These are phyloP conservation scores for Phascolomyces articulosus DNA, from an alignment of 371 early-diverging fungal genomes.

Conservation along the genomic window DNA sequence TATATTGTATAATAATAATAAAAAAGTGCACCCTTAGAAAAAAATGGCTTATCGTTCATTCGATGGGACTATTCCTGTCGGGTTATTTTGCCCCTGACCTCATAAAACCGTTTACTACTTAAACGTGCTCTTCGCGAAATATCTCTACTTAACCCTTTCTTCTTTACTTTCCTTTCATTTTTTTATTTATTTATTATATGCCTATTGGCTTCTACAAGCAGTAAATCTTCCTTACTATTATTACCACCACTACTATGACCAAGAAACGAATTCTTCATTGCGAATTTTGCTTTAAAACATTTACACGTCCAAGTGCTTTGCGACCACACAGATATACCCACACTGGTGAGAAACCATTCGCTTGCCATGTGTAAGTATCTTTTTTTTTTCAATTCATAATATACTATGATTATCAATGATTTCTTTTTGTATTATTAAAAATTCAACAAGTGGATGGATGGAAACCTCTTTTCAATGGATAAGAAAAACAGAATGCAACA, in stretches of 20 bases:
- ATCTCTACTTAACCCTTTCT: not conserved
- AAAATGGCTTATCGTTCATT: too few species aligned
- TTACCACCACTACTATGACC: too few species aligned
- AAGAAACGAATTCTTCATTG: constrained; percentile 12
- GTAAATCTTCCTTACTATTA: too few species aligned
- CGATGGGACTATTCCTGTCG: not conserved
- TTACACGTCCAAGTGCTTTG: constrained; percentile 20
- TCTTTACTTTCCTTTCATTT: constrained; percentile 6
- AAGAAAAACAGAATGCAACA: too few species aligned
- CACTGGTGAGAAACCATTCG: constrained; percentile 24
- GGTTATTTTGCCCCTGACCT: constrained; percentile 7
- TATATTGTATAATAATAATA: too few species aligned
- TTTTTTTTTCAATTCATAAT: not conserved
- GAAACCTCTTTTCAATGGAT: too few species aligned
- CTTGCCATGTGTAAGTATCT: constrained; percentile 17
- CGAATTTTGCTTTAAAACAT: constrained; percentile 14
- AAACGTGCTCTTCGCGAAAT: not conserved
- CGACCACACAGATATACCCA: constrained; percentile 18
- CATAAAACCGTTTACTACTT: not conserved
- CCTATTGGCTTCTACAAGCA: not conserved
- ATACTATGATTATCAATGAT: too few species aligned
- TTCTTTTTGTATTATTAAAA: too few species aligned
- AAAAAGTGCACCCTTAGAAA: too few species aligned
- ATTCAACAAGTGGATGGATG: too few species aligned
- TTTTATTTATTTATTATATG: not conserved